Conservation (phyloP, 1,139 yeast species). For the Meyerozyma elateridarum region DNA sequence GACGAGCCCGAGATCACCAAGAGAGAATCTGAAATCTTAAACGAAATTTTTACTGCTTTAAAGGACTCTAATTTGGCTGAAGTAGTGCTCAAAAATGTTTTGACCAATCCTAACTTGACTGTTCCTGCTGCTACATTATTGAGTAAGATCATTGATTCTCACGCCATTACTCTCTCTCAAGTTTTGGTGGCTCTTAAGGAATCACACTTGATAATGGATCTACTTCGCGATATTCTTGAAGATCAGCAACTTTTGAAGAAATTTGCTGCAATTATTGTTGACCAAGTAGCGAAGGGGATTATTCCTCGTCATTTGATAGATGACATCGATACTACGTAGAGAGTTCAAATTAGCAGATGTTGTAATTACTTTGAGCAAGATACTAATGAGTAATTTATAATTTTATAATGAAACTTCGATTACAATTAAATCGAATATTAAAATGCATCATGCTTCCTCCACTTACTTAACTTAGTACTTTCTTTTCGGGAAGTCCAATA, state of each 20-base stretch:
- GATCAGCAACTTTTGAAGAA: slow-evolving; percentile 18
- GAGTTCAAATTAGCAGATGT: too few relatives aligned
- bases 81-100: slow-evolving; percentile 22
- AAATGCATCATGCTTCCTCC: too few relatives aligned
- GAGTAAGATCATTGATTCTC: slow-evolving; percentile 20
- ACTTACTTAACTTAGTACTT: too few relatives aligned
- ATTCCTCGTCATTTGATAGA: too few relatives aligned
- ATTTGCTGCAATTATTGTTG: slow-evolving; percentile 17
- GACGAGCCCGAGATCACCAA: slow-evolving; percentile 10
- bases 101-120: slow-evolving; percentile 25
- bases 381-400: too few relatives aligned
- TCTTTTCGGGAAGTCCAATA: neutral
- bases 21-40: slow-evolving; percentile 22
- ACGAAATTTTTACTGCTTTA: slow-evolving; percentile 22
- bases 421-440: too few relatives aligned
- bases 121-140: slow-evolving; percentile 26
- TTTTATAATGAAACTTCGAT: too few relatives aligned
- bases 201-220: slow-evolving; percentile 17
- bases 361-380: too few relatives aligned
- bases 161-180: slow-evolving; percentile 20
- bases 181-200: slow-evolving; percentile 21
- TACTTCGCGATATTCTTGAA: slow-evolving; percentile 17
- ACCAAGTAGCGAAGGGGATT: slow-evolving; percentile 18
- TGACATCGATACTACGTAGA: too few relatives aligned
- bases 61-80: slow-evolving; percentile 29